phyloP scores from a whole-genome alignment of 352 stramenopile genomes.

The Globisporangium ultimum region DNA sequence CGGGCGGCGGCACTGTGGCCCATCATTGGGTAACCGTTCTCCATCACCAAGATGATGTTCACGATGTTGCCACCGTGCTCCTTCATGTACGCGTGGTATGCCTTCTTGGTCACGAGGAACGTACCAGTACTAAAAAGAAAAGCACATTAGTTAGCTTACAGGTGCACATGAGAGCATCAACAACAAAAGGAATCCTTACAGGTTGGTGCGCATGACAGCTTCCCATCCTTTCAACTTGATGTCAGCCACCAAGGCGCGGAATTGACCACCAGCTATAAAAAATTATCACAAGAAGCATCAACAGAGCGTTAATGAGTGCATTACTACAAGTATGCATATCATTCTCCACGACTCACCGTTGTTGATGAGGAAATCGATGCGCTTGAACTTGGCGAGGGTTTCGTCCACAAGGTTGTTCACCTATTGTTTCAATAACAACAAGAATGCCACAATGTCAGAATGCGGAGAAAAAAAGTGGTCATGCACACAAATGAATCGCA shows the following conservation, averaged over 20 bases:
- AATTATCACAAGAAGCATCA: not conserved
- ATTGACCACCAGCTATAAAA: conserved; percentile 91
- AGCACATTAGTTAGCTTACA: too few species aligned
- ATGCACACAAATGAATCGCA: too few species aligned
- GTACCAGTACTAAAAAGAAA: conserved; percentile 73
- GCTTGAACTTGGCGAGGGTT: conserved; percentile 73
- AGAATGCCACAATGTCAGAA: too few species aligned
- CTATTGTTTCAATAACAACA: conserved; percentile 18
- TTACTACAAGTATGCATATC: not conserved
- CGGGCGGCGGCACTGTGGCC: conserved; percentile 88
- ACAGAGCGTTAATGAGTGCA: conserved; percentile 1
- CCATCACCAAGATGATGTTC: conserved; percentile 94
- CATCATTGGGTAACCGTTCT: conserved; percentile 93
- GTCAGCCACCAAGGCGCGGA: conserved; percentile 85
- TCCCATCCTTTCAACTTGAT: conserved; percentile 90
- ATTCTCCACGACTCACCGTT: conserved; percentile 49
- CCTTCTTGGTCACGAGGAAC: conserved; percentile 91
- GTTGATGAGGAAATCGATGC: conserved; percentile 92
- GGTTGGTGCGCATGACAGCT: conserved; percentile 91
- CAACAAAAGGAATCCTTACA: conserved; percentile 30
- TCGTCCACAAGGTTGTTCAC: conserved; percentile 69
- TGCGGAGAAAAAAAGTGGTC: too few species aligned
- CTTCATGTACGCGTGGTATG: conserved; percentile 92
- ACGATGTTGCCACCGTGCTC: conserved; percentile 92
- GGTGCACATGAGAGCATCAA: not conserved